Conservation (phyloP, 2,329 filamentous ascomycete genomes). For the Penicillium sp. region DNA sequence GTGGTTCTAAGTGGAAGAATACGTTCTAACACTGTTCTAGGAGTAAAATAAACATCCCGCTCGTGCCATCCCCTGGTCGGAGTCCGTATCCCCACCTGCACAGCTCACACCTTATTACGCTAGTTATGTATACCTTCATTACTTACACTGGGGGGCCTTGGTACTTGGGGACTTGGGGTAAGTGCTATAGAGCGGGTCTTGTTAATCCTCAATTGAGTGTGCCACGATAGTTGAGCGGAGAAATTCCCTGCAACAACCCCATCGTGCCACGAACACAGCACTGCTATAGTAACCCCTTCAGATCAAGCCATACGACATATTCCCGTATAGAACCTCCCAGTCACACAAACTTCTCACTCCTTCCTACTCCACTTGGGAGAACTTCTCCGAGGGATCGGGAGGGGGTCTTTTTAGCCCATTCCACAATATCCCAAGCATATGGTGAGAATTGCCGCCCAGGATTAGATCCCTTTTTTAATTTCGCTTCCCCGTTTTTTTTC, state of each 20-base stretch:
- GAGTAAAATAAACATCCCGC: constrained; percentile 1
- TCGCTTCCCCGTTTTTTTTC: background rate
- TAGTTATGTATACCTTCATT: background rate
- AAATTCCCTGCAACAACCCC: background rate
- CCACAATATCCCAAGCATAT: constrained; percentile 8
- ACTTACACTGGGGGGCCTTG: background rate
- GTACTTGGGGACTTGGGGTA: background rate
- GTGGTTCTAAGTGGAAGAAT: background rate
- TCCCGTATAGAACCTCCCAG: background rate
- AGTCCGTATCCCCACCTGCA: constrained; percentile 10
- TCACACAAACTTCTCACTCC: background rate
- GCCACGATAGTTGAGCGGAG: constrained; percentile 7
- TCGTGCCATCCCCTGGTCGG: constrained; percentile 6
- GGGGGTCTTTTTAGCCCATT: constrained; percentile 7
- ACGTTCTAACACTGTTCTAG: background rate
- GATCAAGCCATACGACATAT: background rate
- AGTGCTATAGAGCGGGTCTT: constrained; percentile 4
- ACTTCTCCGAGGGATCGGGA: constrained; percentile 2
- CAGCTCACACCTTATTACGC: constrained; percentile 16
- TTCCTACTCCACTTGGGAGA: background rate
- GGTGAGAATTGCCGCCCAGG: background rate
- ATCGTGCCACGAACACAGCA: constrained; percentile 6
- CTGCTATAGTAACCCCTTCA: background rate
- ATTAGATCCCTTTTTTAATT: background rate
- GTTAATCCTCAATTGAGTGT: constrained; percentile 3